Evolutionary conservation across 1,284 basidiomycete species (phyloP).

Genomic region (Takashimella koratensis): DNA sequence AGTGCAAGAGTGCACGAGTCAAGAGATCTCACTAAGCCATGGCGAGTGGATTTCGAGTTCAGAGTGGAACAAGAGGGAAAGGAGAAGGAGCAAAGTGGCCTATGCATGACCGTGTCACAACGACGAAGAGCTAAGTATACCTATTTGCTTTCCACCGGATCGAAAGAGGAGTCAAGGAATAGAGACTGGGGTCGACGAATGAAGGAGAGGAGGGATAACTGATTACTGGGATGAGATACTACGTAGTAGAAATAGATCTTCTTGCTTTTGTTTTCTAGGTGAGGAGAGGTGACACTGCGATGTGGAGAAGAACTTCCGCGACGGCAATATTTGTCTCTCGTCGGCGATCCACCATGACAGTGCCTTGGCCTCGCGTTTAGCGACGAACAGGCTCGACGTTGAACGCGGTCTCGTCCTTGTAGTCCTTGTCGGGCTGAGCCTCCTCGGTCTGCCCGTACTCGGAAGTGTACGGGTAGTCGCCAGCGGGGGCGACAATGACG

Average conservation of each 20-base stretch:
- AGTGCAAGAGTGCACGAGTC: too few relatives aligned
- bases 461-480: neutral
- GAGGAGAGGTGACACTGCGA: neutral
- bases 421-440: neutral
- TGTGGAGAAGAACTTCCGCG: too few relatives aligned
- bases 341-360: too few relatives aligned
- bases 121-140: neutral
- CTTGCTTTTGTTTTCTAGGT: neutral
- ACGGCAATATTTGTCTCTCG: too few relatives aligned
- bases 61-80: too few relatives aligned
- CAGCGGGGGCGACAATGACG: slow-evolving; percentile 2
- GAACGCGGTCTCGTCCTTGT: neutral
- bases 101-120: slow-evolving; percentile 7
- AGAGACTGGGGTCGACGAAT: too few relatives aligned
- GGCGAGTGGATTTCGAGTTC: too few relatives aligned
- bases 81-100: neutral
- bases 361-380: too few relatives aligned
- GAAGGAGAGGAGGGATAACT: neutral
- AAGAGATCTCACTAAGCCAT: too few relatives aligned
- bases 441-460: neutral
- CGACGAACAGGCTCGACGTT: neutral
- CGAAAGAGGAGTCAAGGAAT: neutral
- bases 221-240: too few relatives aligned
- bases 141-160: neutral
- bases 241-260: too few relatives aligned